Evolutionary conservation across 2,329 filamentous ascomycete species (phyloP).

Genomic region (Cercospora berteroae): DNA sequence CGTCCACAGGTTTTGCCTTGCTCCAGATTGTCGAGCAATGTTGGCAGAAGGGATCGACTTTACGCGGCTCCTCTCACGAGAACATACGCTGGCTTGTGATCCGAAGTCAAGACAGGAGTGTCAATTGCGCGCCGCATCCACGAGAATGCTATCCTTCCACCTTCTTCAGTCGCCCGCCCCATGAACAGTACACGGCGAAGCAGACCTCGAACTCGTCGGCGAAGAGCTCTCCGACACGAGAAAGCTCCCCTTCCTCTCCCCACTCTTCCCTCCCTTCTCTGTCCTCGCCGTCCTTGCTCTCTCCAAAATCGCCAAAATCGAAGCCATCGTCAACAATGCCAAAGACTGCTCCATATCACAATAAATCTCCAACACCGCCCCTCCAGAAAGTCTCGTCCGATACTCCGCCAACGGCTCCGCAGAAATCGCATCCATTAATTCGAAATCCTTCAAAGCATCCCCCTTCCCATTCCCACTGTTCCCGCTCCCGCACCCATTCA

Average conservation of each 20-base stretch:
- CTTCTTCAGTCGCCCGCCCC: neutral
- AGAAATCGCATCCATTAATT: slow-evolving; percentile 3
- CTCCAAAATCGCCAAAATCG: slow-evolving; percentile 2
- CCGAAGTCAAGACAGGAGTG: neutral
- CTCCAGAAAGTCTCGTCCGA: neutral
- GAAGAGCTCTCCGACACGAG: neutral
- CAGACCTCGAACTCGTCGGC: neutral
- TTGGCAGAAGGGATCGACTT: neutral
- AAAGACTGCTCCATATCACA: neutral
- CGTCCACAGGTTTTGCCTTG: neutral
- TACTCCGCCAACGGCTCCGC: neutral
- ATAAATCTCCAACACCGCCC: neutral
- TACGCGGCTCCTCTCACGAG: neutral
- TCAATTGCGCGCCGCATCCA: neutral
- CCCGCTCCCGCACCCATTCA: neutral
- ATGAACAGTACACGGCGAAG: neutral
- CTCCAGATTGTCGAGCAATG: neutral
- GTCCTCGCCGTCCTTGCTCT: neutral
- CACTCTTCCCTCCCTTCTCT: neutral
- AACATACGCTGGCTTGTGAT: neutral
- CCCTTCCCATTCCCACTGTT: neutral
- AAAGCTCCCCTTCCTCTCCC: neutral
- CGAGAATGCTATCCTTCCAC: neutral
- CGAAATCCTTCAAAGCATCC: neutral
- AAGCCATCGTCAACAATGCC: slow-evolving; percentile 4